Conservation (phyloP, 371 early-diverging fungal species). For the Thermomucor indicae-seudaticae region DNA sequence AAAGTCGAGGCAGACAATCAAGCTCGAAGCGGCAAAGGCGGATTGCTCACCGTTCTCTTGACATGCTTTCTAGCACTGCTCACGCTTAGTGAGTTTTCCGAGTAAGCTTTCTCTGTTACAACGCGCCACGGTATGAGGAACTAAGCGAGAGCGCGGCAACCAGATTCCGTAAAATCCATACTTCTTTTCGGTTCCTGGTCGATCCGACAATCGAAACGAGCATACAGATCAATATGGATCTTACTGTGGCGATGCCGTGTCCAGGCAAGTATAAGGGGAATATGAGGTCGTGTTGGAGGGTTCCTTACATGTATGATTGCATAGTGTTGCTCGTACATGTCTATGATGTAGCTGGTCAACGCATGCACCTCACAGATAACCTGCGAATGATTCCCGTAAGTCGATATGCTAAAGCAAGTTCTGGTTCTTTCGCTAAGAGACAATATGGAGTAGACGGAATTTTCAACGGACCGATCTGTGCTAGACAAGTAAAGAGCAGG, state of each 20-base stretch:
- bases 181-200: slow-evolving; percentile 75
- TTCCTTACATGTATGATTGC: background rate
- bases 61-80: slow-evolving; percentile 59
- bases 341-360: slow-evolving; percentile 44
- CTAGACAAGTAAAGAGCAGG: slow-evolving; percentile 1
- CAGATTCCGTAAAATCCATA: slow-evolving; percentile 51
- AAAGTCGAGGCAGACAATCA: slow-evolving; percentile 83
- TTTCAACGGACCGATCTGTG: slow-evolving; percentile 27
- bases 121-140: background rate
- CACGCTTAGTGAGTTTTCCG: slow-evolving; percentile 62
- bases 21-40: slow-evolving; percentile 74
- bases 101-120: slow-evolving; percentile 37
- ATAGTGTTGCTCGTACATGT: slow-evolving; percentile 37
- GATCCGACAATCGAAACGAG: slow-evolving; percentile 62
- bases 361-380: slow-evolving; percentile 34
- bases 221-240: slow-evolving; percentile 83
- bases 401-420: background rate
- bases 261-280: slow-evolving; percentile 39
- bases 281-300: background rate
- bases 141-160: background rate
- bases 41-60: slow-evolving; percentile 72
- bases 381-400: slow-evolving; percentile 44
- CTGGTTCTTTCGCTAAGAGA: background rate
- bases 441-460: slow-evolving; percentile 30
- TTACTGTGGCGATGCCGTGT: slow-evolving; percentile 90